Percentiles rank a stretch among this genome's conserved stretches.
Evolutionary conservation across 2,329 filamentous ascomycete genomes (phyloP).

Genomic region (Didymella exigua): DNA sequence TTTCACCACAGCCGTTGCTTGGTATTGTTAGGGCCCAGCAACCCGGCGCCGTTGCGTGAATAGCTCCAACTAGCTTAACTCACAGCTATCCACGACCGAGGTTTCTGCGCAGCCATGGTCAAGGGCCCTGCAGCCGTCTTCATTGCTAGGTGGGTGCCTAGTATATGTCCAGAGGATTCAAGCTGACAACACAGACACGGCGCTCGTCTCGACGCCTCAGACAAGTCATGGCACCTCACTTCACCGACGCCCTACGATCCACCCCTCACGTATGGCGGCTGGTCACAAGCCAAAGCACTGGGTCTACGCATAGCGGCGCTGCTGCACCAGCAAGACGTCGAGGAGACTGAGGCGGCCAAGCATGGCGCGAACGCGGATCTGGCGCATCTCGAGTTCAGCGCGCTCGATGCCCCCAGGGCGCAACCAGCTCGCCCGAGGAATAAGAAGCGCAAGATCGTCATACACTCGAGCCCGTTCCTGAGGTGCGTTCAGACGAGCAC

Average conservation of each 20-base stretch:
- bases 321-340: slow-evolving; percentile 57
- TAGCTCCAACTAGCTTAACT: slow-evolving; percentile 15
- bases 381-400: slow-evolving; percentile 29
- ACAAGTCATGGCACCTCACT: slow-evolving; percentile 92
- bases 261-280: slow-evolving; percentile 91
- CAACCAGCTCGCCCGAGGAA: slow-evolving; percentile 54
- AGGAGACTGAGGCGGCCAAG: slow-evolving; percentile 48
- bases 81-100: slow-evolving; percentile 7
- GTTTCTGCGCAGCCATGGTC: slow-evolving; percentile 43
- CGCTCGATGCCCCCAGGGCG: slow-evolving; percentile 24
- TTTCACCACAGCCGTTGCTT: slow-evolving; percentile 1
- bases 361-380: slow-evolving; percentile 24
- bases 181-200: slow-evolving; percentile 69
- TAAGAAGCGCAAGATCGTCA: slow-evolving; percentile 75
- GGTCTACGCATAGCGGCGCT: slow-evolving; percentile 84
- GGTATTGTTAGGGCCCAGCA: slow-evolving; percentile 1
- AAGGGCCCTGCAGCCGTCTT: slow-evolving; percentile 57
- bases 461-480: slow-evolving; percentile 93
- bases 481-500: slow-evolving; percentile 92
- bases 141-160: slow-evolving; percentile 52
- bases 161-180: slow-evolving; percentile 2
- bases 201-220: slow-evolving; percentile 88
- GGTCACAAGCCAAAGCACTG: slow-evolving; percentile 82
- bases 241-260: slow-evolving; percentile 95
- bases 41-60: neutral